Base-by-base conservation (phyloP, 352 stramenopile genomes). In the Thraustochytrium sp. region DNA sequence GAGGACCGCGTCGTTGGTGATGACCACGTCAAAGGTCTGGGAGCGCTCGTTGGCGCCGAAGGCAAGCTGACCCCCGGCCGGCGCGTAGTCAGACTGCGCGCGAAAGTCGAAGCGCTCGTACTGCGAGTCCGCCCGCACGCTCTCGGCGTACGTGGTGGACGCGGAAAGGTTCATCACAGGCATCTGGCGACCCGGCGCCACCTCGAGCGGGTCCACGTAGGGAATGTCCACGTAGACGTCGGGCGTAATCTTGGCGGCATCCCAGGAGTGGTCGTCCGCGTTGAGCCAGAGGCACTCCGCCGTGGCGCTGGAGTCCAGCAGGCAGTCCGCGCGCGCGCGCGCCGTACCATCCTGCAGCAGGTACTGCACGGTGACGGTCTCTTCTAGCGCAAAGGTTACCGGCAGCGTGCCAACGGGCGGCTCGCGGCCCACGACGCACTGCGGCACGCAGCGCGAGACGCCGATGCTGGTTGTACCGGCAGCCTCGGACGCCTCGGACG, bases 1-100 rank as follows among this genome's bases (percentile, higher is more conserved):
- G 36, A 51, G 29, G 23, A 84, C 72, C 21, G 49, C 75, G 51
- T 84, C 75, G 40, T 84, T 78, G 46, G 68, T 80, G 42, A 80
- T 44, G 21, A 72, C 34, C 21, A 80, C 68, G 4, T 80, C 48
- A 64, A 80, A 80, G 23, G 31, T 49, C n/a, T 42, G 13, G 1
- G 34, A 2, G 18, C 23, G 8, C 37, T 49, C 68, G 26, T 72
- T 44, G 29, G 68, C 46, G 51, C 5, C 53, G 53, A 80, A 80
- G 31, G 31, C 0, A 23, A 80, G 18, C 42, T 72, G 68, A 2
- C 68, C 68, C 0, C 68, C 68, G n/a, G 31, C 8, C 2, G 68
- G 68, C 34, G 53, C 42, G 26, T 63, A 80, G 68, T 80, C 68
- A 34, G 68, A 80, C 23, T 63, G 42, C 2, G 48, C 68, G 23